Evolutionary conservation across 495 filamentous ascomycete species (phyloP).

Genomic region (Halenospora varia): DNA sequence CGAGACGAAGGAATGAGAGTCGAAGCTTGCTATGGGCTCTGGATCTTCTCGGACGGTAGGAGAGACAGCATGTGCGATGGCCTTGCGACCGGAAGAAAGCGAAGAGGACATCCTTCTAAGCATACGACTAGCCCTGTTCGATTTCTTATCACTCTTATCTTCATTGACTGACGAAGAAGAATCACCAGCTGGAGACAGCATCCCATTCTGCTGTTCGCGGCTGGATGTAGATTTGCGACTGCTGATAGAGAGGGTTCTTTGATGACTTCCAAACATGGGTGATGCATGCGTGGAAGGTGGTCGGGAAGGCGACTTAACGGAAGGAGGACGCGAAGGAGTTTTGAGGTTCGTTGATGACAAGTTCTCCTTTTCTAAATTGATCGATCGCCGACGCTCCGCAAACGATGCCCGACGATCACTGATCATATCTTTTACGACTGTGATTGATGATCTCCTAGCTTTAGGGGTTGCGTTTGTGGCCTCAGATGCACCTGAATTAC

Average conservation of each 20-base stretch:
- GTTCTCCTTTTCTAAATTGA: conserved; percentile 25
- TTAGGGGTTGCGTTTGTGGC: conserved; percentile 11
- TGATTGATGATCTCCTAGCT: conserved; percentile 43
- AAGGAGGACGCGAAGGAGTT: conserved; percentile 41
- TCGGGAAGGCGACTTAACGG: conserved; percentile 27
- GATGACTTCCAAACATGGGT: not conserved
- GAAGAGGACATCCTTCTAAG: conserved; percentile 76
- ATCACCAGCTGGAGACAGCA: conserved; percentile 10
- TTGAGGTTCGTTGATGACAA: conserved; percentile 28
- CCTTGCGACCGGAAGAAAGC: conserved; percentile 59
- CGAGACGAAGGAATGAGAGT: conserved; percentile 18
- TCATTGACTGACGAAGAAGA: conserved; percentile 16
- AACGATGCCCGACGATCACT: conserved; percentile 43
- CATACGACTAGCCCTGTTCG: conserved; percentile 63
- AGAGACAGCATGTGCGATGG: conserved; percentile 49
- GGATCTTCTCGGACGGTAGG: conserved; percentile 63
- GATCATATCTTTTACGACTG: conserved; percentile 48
- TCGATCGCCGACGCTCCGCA: conserved; percentile 37
- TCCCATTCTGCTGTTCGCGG: not conserved
- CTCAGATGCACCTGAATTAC: conserved; percentile 10
- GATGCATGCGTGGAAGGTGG: conserved; percentile 19
- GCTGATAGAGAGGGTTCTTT: conserved; percentile 17
- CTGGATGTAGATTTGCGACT: conserved; percentile 17
- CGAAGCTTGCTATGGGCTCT: conserved; percentile 29
- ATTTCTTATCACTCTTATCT: conserved; percentile 50